A percentile compares a stretch with the other conserved stretches of the same genome.
These are phyloP conservation scores for Blastobotrys persicus DNA, from an alignment of 1,139 yeast species.

Conservation along the genomic window DNA sequence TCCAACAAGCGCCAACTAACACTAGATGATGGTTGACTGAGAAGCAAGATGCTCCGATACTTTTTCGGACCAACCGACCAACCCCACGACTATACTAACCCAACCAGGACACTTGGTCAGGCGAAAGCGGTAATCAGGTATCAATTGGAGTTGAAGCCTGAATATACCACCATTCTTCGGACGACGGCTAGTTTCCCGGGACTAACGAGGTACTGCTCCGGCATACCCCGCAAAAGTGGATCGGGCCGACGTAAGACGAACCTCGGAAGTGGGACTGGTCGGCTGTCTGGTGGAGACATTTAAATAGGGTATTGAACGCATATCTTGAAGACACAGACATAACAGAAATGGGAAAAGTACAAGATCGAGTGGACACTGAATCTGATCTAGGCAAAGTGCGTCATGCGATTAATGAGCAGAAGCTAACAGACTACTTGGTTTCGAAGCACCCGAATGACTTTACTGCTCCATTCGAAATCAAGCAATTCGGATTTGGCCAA, in stretches of 20 bases:
- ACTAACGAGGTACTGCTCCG: too few species aligned
- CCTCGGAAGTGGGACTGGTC: background rate
- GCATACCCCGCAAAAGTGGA: background rate
- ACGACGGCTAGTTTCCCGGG: too few species aligned
- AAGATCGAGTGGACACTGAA: constrained; percentile 35
- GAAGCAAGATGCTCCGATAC: too few species aligned
- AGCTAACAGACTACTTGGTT: constrained; percentile 35
- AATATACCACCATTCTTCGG: background rate
- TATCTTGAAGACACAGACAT: too few species aligned
- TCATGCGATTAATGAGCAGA: constrained; percentile 40
- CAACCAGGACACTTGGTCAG: too few species aligned
- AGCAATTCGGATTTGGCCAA: constrained; percentile 61
- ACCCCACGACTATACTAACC: too few species aligned
- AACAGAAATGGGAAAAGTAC: constrained; percentile 3
- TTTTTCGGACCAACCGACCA: too few species aligned
- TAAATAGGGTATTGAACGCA: background rate
- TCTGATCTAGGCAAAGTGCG: constrained; percentile 40
- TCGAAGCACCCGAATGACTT: constrained; percentile 21
- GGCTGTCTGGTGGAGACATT: background rate
- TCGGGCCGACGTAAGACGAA: background rate
- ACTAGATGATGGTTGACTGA: too few species aligned
- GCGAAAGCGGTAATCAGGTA: too few species aligned
- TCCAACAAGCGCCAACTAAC: too few species aligned
- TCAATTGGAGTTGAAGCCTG: too few species aligned
- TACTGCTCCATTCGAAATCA: constrained; percentile 32